Evolutionary conservation across 805 yeast genomes (phyloP), one percentile per base, ranked within the genome.

Genomic region (Metschnikowia dekortorum): DNA sequence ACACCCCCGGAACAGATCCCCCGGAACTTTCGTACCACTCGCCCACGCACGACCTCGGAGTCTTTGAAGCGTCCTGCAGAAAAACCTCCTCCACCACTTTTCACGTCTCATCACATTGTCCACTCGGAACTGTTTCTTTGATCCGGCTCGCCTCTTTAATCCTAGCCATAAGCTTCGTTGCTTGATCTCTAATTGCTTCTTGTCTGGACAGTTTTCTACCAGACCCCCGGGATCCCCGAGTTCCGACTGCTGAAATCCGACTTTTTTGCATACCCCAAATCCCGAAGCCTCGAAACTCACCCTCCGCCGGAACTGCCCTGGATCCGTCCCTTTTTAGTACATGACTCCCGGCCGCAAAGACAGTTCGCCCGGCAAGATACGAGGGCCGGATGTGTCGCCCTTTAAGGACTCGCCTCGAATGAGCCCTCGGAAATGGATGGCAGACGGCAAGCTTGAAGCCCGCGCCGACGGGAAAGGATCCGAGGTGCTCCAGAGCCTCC

Each of bases 401-500:
- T 40, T 40, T 3, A 41, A 41, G 16, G 29, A 36, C 7, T 32
- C 45, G 11, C 30, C 37, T 18, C 18, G 22, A 11, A 32, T 8
- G 45, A 32, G 37, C 6, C 45, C 45, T 11, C 45, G 38, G 22
- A 42, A 42, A 33, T 33, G 45, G 45, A 32, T 37, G 38, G 37
- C 36, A 28, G 44, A 41, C 29, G 44, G 44, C 36, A 31, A 32
- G 16, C 18, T 41, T 2, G 37, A 33, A 6, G 8, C n/a, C 10
- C 18, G 31, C 6, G 3, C 13, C 31, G 45, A 33, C 18, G 31
- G n/a, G 18, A 42, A 42, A 18, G 38, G 16, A 8, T 26, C 45
- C 18, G 45, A 42, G n/a, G 45, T 42, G 38, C 45, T 42, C 9
- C 45, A 42, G 36, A 42, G n/a, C 31, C 45, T 42, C 31, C 45